Evolutionary conservation across 495 filamentous ascomycete species (phyloP).

Genomic region (Trichoderma parareesei): DNA sequence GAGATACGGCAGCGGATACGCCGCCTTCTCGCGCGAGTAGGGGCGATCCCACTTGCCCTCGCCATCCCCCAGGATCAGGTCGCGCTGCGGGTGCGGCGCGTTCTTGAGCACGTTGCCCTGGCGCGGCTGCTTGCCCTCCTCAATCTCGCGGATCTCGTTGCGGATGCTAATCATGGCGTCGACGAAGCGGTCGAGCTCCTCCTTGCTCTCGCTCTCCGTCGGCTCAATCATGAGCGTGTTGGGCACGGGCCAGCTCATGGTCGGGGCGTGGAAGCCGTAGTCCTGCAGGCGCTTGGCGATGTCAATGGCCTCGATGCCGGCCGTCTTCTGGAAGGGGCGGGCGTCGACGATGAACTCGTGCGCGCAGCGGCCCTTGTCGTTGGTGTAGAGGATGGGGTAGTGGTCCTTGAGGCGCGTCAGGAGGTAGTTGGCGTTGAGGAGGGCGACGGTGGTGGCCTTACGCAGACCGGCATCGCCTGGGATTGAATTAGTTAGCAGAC

Average conservation of each 20-base stretch:
- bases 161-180: slow-evolving; percentile 88
- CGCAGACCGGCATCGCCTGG: slow-evolving; percentile 70
- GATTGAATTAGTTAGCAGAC: slow-evolving; percentile 16
- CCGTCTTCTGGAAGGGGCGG: slow-evolving; percentile 74
- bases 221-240: slow-evolving; percentile 99
- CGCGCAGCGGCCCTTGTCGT: slow-evolving; percentile 77
- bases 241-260: slow-evolving; percentile 95
- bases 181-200: slow-evolving; percentile 91
- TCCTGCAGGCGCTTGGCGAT: slow-evolving; percentile 97
- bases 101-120: slow-evolving; percentile 90
- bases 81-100: slow-evolving; percentile 79
- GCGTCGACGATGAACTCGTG: slow-evolving; percentile 98
- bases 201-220: slow-evolving; percentile 88
- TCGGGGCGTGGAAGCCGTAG: slow-evolving; percentile 97
- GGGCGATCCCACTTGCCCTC: slow-evolving; percentile 62
- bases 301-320: slow-evolving; percentile 89
- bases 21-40: slow-evolving; percentile 76
- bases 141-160: slow-evolving; percentile 74
- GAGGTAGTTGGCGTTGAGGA: slow-evolving; percentile 98
- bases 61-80: slow-evolving; percentile 57
- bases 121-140: slow-evolving; percentile 67
- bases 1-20: slow-evolving; percentile 79
- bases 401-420: slow-evolving; percentile 82
- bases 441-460: slow-evolving; percentile 88
- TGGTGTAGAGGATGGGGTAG: slow-evolving; percentile 90